These are phyloP conservation scores for Pharus latifolius DNA, from an alignment of 176 grass and related monocot species.

Conservation along the genomic window DNA sequence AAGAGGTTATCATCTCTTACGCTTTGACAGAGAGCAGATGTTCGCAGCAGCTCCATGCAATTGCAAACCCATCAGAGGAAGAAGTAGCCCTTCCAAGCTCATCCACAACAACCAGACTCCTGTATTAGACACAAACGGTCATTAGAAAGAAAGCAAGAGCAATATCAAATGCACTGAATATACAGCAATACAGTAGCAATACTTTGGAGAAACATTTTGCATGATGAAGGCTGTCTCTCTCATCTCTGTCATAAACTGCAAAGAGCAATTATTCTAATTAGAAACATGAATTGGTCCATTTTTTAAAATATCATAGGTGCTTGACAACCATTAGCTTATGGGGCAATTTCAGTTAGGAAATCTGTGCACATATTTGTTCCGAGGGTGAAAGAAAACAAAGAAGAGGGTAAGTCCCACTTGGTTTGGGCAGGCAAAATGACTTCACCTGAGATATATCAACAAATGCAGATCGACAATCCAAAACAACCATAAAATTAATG, in stretches of 20 bases:
- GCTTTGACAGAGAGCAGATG: conserved; percentile 67
- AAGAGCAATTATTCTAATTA: conserved; percentile 23
- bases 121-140: conserved; percentile 19
- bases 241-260: conserved; percentile 99
- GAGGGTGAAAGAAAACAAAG: neutral
- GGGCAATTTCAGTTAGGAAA: neutral
- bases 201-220: conserved; percentile 90
- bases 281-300: neutral
- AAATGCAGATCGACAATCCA: neutral
- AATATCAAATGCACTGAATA: neutral
- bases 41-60: conserved; percentile 98
- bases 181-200: conserved; percentile 7
- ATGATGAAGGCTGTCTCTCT: conserved; percentile 94
- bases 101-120: conserved; percentile 89
- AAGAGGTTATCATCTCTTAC: conserved; percentile 44
- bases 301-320: neutral
- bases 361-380: neutral
- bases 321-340: neutral
- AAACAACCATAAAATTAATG: neutral
- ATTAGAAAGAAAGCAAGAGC: conserved; percentile 15
- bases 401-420: neutral
- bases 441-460: neutral
- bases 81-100: conserved; percentile 98
- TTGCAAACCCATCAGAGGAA: conserved; percentile 90
- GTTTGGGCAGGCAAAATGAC: neutral